Percentiles rank a stretch among this genome's conserved stretches.
phyloP scores from a whole-genome alignment of 345 rosid genomes.

The Microcos paniculata region DNA sequence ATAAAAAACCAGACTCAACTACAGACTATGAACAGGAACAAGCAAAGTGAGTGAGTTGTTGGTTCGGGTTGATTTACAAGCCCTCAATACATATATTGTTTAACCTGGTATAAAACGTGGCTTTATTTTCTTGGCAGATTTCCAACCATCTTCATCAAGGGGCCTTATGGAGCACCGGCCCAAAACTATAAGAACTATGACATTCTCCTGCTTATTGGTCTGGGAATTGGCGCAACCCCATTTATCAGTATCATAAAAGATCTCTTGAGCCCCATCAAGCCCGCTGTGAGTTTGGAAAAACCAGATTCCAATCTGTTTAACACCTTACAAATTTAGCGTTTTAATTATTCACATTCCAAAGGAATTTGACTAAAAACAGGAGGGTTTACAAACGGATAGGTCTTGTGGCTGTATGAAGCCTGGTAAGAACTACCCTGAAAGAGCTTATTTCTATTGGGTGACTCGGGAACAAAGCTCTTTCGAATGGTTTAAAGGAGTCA shows the following conservation, averaged over 20 bases:
- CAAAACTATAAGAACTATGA: conserved; percentile 77
- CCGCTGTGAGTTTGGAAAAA: conserved; percentile 34
- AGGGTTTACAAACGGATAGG: no score
- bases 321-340: background rate
- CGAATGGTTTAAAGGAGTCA: conserved; percentile 98
- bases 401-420: background rate
- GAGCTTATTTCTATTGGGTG: conserved; percentile 98
- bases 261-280: conserved; percentile 64
- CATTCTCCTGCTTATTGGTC: conserved; percentile 74
- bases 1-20: conserved; percentile 28
- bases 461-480: conserved; percentile 95
- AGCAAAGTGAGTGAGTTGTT: conserved; percentile 38
- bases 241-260: conserved; percentile 91
- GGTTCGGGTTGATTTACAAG: background rate
- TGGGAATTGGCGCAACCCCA: conserved; percentile 98
- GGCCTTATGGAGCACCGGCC: conserved; percentile 98
- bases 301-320: background rate
- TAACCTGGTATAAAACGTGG: background rate
- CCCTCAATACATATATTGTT: background rate
- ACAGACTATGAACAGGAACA: conserved; percentile 43
- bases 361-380: background rate
- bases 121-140: conserved; percentile 42
- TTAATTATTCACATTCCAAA: no score
- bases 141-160: conserved; percentile 72
- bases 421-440: conserved; percentile 55